Conservation (phyloP, 2,329 filamentous ascomycete genomes). For the Leptographium radiaticola region DNA sequence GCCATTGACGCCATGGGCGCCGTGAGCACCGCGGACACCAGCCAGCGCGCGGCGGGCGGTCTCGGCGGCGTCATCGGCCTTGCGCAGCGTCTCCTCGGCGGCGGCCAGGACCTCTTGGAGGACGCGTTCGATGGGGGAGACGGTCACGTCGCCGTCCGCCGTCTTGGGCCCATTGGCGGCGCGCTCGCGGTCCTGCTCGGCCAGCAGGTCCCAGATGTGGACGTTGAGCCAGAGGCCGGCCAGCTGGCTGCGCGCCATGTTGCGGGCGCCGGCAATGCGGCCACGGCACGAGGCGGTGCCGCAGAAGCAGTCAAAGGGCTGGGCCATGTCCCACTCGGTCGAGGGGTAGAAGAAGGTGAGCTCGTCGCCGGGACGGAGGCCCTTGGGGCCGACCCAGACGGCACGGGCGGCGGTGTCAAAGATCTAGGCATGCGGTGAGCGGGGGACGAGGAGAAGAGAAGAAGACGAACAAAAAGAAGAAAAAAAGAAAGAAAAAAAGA, state of each 20-base stretch:
- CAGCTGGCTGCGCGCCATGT: slow-evolving; percentile 42
- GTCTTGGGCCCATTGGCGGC: slow-evolving; percentile 3
- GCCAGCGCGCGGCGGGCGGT: slow-evolving; percentile 29
- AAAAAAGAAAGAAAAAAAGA: neutral
- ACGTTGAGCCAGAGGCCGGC: slow-evolving; percentile 47
- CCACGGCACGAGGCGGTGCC: slow-evolving; percentile 43
- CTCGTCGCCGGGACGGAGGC: slow-evolving; percentile 42
- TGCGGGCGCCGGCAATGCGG: slow-evolving; percentile 47
- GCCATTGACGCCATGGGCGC: slow-evolving; percentile 3
- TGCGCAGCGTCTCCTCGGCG: slow-evolving; percentile 30
- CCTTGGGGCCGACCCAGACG: slow-evolving; percentile 44
- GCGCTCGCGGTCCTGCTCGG: slow-evolving; percentile 3
- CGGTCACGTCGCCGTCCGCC: neutral
- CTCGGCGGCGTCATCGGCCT: slow-evolving; percentile 34
- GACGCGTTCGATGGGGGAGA: slow-evolving; percentile 27
- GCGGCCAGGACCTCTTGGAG: slow-evolving; percentile 29
- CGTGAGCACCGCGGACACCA: slow-evolving; percentile 18
- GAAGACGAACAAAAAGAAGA: neutral
- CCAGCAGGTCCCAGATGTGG: slow-evolving; percentile 43
- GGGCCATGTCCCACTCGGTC: slow-evolving; percentile 62
- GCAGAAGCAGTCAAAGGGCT: slow-evolving; percentile 57
- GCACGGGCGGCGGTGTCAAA: slow-evolving; percentile 46
- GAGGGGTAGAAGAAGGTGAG: slow-evolving; percentile 64
- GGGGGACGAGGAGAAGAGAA: neutral
- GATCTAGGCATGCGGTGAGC: slow-evolving; percentile 27